Base-by-base conservation (phyloP, 164 flowering plant genomes). In the Paratinospora sagittata region DNA sequence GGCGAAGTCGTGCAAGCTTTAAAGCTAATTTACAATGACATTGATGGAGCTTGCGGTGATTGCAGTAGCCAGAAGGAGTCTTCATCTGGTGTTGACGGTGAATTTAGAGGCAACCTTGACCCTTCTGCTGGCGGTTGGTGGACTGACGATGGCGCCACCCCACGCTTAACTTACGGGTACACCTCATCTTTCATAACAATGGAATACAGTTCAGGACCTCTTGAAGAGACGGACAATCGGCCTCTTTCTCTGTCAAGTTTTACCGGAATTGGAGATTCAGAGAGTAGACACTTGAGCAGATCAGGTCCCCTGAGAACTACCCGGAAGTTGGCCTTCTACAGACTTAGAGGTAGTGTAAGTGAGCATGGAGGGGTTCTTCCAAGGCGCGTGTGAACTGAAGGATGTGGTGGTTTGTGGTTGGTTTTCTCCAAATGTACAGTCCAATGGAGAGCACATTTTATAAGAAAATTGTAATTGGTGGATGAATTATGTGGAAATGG, bases 1-100 rank as follows among this genome's bases (percentile, higher is more conserved):
- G 98, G 98, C 34, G 98, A 94, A 85, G 98, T 94, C 12, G 98
- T 92, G 74, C 98, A 94, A 76, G 98, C 98, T 3, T 82, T 94
- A 39, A 92, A 94, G 77, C 89, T 94, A 61, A 86, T 94, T 61
- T 94, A 85, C 80, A 92, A 89, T 24, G 96, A 92, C 67, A 70
- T 78, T 1, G 96, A 90, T 27, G 98, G 84, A 72, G 82, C 87
- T 14, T 77, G 90, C 65, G 92, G 75, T 16, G 92, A 90, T 76
- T 82, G 77, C 43, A 81, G 77, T 74, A 90, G 94, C 75, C 90
- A 78, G 69, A 88, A 78, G 77, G 97, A 83, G 45, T 75, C 72
- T 8, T 89, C 96, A n/a, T 92, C 94, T 33, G 82, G 69, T 67
- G 83, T 70, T 3, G 97, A 87, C 39, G 84, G 86, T 0, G 93